Conservation (phyloP, 306 rosid species). For the Rubus parviflorus region DNA sequence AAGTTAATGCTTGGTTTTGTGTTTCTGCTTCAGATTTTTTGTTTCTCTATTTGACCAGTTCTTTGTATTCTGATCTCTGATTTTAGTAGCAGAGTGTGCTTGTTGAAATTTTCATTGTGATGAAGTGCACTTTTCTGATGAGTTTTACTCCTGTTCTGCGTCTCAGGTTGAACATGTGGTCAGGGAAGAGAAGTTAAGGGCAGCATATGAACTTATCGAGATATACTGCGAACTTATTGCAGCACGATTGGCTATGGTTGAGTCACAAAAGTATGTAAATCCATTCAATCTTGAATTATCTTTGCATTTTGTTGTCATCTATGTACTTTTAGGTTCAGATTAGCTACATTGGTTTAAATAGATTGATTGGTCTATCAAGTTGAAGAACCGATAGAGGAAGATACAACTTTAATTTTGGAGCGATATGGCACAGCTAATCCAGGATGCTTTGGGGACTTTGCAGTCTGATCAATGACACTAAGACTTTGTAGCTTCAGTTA, state of each 20-base stretch:
- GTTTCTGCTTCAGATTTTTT: neutral
- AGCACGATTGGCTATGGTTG: slow-evolving; percentile 82
- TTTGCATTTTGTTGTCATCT: slow-evolving; percentile 6
- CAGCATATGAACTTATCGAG: slow-evolving; percentile 86
- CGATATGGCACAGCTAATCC: no score
- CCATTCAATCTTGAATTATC: neutral
- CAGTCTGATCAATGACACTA: neutral
- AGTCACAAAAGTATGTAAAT: slow-evolving; percentile 85
- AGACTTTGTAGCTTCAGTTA: neutral
- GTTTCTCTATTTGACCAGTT: neutral
- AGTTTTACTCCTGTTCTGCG: slow-evolving; percentile 9
- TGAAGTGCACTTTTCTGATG: slow-evolving; percentile 6
- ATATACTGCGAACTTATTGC: slow-evolving; percentile 90
- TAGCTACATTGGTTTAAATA: neutral
- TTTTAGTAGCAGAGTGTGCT: neutral
- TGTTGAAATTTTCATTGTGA: neutral
- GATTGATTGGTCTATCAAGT: neutral
- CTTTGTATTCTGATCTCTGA: neutral
- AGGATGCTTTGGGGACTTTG: no score
- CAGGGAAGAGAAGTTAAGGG: slow-evolving; percentile 86
- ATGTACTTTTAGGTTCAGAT: neutral
- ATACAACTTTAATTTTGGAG: neutral
- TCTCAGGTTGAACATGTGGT: slow-evolving; percentile 91
- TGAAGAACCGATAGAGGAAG: neutral
- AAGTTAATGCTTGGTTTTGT: neutral